A percentile compares a stretch with the other conserved stretches of the same genome.
Conservation (phyloP, 495 filamentous ascomycete species). For the Penicillium nucicola region DNA sequence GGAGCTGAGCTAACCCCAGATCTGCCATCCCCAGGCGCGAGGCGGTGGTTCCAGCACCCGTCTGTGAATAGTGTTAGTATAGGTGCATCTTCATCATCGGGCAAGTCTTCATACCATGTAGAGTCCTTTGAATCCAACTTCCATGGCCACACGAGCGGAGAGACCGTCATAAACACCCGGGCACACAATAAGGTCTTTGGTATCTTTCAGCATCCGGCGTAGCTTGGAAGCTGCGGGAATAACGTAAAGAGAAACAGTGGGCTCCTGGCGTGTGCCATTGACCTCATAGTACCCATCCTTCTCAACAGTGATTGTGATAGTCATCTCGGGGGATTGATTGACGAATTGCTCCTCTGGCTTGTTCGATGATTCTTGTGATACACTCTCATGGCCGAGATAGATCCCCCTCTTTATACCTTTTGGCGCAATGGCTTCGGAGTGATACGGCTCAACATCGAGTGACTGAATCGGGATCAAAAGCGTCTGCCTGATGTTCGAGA, state of each 20-base stretch:
- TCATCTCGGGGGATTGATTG: conserved; percentile 13
- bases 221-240: conserved; percentile 45
- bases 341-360: background rate
- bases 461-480: background rate
- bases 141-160: conserved; percentile 60
- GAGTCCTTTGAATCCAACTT: conserved; percentile 57
- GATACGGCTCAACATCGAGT: background rate
- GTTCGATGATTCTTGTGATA: background rate
- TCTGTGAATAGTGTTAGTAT: conserved; percentile 37
- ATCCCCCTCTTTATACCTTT: conserved; percentile 4
- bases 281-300: conserved; percentile 39
- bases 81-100: background rate
- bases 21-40: conserved; percentile 64
- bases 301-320: conserved; percentile 36
- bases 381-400: background rate
- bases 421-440: background rate
- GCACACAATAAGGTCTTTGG: conserved; percentile 47
- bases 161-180: conserved; percentile 71
- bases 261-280: conserved; percentile 30
- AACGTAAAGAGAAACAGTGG: conserved; percentile 28
- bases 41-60: conserved; percentile 64
- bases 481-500: background rate
- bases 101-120: conserved; percentile 57
- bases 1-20: conserved; percentile 59
- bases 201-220: conserved; percentile 40